Evolutionary conservation across 306 rosid species (phyloP).

Genomic region (Lithocarpus polystachyus): DNA sequence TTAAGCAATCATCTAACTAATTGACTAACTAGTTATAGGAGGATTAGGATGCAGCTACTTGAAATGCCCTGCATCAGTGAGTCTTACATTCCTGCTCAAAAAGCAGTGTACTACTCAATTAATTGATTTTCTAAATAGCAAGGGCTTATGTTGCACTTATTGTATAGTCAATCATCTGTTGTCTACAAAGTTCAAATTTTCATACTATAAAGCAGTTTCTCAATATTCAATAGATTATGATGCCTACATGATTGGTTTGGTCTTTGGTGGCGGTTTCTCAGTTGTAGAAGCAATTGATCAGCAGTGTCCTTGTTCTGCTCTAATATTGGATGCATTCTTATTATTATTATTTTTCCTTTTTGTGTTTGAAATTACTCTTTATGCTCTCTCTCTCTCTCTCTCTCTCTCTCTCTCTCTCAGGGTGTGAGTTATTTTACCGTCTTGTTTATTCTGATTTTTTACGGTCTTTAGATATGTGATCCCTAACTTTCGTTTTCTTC

Average conservation of each 20-base stretch:
- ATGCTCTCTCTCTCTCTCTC: background rate
- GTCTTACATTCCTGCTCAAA: background rate
- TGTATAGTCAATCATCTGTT: background rate
- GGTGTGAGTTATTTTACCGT: background rate
- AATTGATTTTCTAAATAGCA: background rate
- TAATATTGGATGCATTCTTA: background rate
- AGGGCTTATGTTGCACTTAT: background rate
- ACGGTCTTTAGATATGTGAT: background rate
- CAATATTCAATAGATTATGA: background rate
- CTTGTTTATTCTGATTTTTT: background rate
- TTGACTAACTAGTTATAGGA: no score
- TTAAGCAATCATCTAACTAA: no score
- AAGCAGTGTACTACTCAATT: background rate
- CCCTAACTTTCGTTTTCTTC: background rate
- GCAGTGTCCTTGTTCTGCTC: background rate
- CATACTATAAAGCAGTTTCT: background rate
- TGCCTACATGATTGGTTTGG: background rate
- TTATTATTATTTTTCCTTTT: background rate
- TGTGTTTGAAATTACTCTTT: background rate
- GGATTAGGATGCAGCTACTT: no score
- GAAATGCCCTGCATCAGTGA: no score
- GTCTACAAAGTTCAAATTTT: background rate
- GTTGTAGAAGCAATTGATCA: background rate
- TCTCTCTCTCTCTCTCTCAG: background rate
- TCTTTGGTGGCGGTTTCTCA: background rate